phyloP scores from a whole-genome alignment of 2,329 filamentous ascomycete species.

The Aspergillus tubingensis region DNA sequence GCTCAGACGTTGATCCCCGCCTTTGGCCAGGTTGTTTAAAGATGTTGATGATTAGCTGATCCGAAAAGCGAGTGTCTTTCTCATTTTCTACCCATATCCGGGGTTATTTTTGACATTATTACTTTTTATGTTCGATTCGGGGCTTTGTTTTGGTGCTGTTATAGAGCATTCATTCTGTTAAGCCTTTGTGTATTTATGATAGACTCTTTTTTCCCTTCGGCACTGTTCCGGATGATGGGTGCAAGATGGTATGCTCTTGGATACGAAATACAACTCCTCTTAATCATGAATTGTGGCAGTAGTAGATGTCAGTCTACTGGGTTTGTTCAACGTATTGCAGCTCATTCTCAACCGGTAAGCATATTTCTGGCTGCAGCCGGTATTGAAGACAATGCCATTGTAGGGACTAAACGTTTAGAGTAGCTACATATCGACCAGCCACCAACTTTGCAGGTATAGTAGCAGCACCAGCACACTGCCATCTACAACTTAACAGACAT shows the following conservation, averaged over 20 bases:
- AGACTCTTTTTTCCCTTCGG: conserved; percentile 15
- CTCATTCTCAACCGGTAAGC: too few species aligned
- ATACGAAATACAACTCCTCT: conserved; percentile 22
- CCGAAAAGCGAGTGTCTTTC: conserved; percentile 19
- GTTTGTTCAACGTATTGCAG: neutral
- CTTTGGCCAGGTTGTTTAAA: conserved; percentile 69
- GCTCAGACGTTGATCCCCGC: conserved; percentile 96
- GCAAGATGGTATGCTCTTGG: conserved; percentile 12
- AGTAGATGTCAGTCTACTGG: too few species aligned
- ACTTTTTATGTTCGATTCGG: conserved; percentile 13
- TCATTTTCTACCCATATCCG: conserved; percentile 4
- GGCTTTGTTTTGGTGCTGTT: conserved; percentile 15
- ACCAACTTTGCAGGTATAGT: too few species aligned
- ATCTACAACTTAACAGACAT: too few species aligned
- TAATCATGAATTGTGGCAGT: conserved; percentile 11
- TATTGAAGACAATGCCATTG: too few species aligned
- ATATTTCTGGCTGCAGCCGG: too few species aligned
- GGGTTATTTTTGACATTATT: neutral
- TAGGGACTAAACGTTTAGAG: too few species aligned
- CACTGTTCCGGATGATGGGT: conserved; percentile 9
- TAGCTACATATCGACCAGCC: too few species aligned
- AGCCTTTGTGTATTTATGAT: conserved; percentile 23
- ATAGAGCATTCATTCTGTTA: conserved; percentile 26
- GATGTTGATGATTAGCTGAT: conserved; percentile 21
- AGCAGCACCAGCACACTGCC: too few species aligned